Conservation (phyloP, 2,329 filamentous ascomycete genomes). For the Aureobasidium melanogenum region DNA sequence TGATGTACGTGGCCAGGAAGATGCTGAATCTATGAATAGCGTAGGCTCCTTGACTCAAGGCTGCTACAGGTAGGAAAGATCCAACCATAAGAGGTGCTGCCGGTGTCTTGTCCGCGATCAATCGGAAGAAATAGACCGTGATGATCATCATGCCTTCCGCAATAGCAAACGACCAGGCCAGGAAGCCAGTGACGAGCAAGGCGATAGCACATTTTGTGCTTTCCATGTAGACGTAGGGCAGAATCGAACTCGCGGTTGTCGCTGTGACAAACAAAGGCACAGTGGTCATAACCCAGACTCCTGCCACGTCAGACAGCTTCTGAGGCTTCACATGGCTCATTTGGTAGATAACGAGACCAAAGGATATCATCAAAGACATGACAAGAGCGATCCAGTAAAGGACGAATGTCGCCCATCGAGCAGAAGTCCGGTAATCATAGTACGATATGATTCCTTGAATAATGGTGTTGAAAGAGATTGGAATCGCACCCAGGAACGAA, state of each 20-base stretch:
- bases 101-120: slow-evolving; percentile 13
- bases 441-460: slow-evolving; percentile 19
- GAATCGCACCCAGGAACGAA: slow-evolving; percentile 19
- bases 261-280: slow-evolving; percentile 4
- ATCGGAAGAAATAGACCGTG: slow-evolving; percentile 14
- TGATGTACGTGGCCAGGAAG: slow-evolving; percentile 16
- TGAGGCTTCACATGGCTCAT: slow-evolving; percentile 14
- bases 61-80: slow-evolving; percentile 15
- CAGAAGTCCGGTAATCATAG: slow-evolving; percentile 17
- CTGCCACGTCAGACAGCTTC: slow-evolving; percentile 17
- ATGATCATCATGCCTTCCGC: slow-evolving; percentile 4
- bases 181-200: slow-evolving; percentile 4
- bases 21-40: slow-evolving; percentile 16
- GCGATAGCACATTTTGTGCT: slow-evolving; percentile 11
- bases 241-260: background rate
- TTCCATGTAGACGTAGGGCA: background rate
- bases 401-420: slow-evolving; percentile 17
- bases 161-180: slow-evolving; percentile 9
- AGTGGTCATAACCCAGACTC: slow-evolving; percentile 15
- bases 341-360: slow-evolving; percentile 17
- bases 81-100: slow-evolving; percentile 12
- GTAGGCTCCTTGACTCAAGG: slow-evolving; percentile 17
- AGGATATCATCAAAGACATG: slow-evolving; percentile 11
- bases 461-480: slow-evolving; percentile 19
- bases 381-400: slow-evolving; percentile 20